Conservation (phyloP, 2,329 filamentous ascomycete genomes). For the Fusarium camptoceras region DNA sequence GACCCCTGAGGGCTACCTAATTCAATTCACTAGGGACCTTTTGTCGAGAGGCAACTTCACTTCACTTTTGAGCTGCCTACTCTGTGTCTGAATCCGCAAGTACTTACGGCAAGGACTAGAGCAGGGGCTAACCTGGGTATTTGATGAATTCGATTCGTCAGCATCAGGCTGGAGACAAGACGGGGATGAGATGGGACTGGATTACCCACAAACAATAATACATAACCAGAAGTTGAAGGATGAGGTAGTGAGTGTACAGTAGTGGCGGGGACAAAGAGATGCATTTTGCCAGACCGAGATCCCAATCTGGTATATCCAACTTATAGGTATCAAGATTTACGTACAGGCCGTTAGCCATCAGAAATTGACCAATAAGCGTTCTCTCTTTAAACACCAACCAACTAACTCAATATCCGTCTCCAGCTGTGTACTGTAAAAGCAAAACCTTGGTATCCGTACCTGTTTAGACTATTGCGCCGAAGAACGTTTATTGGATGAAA, state of each 20-base stretch:
- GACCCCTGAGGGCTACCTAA: constrained; percentile 8
- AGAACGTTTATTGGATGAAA: neutral
- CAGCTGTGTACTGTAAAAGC: neutral
- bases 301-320: constrained; percentile 25
- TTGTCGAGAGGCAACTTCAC: constrained; percentile 13
- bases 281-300: constrained; percentile 41
- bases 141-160: neutral
- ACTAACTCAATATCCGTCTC: neutral
- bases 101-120: neutral
- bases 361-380: constrained; percentile 20
- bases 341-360: constrained; percentile 21
- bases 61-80: neutral
- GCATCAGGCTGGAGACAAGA: constrained; percentile 15
- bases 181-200: constrained; percentile 9
- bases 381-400: neutral
- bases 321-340: constrained; percentile 16
- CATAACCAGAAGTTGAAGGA: neutral
- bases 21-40: constrained; percentile 12
- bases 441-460: neutral
- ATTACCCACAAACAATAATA: neutral
- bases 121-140: constrained; percentile 9
- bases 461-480: neutral
- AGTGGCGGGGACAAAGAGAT: constrained; percentile 16
- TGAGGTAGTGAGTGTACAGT: constrained; percentile 4
- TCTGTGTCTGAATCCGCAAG: neutral